Conservation (phyloP, 225 moss, liverwort and hornwort species). For the Rhytidiadelphus loreus region DNA sequence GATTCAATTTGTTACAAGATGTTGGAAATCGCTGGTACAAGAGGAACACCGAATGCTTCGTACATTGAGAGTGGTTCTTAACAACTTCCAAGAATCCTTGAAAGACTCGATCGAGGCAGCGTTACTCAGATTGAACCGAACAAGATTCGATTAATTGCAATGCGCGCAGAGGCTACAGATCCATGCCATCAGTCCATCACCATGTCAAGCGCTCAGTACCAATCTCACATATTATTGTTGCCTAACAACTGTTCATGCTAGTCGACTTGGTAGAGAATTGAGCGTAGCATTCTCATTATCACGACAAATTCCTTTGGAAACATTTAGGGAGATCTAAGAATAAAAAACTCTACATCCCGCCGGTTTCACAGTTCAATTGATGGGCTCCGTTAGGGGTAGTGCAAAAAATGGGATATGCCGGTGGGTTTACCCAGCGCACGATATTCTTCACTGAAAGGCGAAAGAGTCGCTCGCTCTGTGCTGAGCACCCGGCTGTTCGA, state of each 20-base stretch:
- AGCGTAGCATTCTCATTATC: neutral
- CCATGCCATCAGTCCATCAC: too few species aligned
- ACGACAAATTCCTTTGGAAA: neutral
- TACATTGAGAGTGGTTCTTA: neutral
- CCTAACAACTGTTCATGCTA: neutral
- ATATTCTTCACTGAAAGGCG: slow-evolving; percentile 35
- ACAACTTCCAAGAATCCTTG: neutral
- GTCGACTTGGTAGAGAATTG: too few species aligned
- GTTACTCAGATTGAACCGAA: neutral
- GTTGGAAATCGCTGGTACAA: neutral
- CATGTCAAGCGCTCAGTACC: neutral
- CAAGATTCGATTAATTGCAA: too few species aligned
- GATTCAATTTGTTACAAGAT: neutral
- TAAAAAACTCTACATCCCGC: too few species aligned
- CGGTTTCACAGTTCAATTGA: neutral
- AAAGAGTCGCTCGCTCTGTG: slow-evolving; percentile 28
- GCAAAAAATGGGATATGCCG: neutral
- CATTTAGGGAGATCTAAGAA: neutral
- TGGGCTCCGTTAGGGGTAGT: neutral
- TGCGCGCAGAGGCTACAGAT: too few species aligned
- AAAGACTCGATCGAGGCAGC: neutral
- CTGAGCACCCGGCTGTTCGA: neutral
- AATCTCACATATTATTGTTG: neutral
- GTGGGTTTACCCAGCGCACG: neutral
- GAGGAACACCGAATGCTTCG: too few species aligned